A percentile compares a stretch with the other conserved stretches of the same genome.
These are phyloP conservation scores for Polyporus tsugae DNA, from an alignment of 1,284 basidiomycete genomes.

Conservation along the genomic window DNA sequence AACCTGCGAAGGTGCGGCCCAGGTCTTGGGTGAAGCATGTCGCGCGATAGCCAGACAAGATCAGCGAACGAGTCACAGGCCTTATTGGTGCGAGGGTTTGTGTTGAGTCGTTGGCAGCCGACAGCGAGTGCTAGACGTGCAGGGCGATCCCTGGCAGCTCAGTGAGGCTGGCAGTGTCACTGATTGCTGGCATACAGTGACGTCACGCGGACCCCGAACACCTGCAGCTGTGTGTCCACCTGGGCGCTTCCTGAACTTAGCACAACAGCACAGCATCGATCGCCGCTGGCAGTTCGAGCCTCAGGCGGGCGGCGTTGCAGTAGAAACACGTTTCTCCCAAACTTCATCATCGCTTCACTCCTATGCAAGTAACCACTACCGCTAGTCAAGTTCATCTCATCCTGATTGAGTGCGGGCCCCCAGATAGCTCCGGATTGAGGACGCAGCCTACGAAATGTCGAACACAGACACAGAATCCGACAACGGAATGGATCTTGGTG, in stretches of 20 bases:
- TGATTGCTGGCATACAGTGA: not conserved
- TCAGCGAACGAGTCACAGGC: not conserved
- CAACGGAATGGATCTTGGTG: slow-evolving; percentile 40
- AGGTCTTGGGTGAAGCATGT: not conserved
- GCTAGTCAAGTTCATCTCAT: not conserved
- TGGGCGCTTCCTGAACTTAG: not conserved
- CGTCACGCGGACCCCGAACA: slow-evolving; percentile 3
- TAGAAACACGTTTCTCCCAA: not conserved
- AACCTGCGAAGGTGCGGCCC: not conserved
- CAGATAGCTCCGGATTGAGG: not conserved
- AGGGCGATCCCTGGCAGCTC: not conserved
- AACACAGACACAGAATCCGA: slow-evolving; percentile 26
- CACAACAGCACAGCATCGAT: slow-evolving; percentile 8
- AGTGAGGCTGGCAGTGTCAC: not conserved
- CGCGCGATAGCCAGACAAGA: not conserved
- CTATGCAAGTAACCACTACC: not conserved
- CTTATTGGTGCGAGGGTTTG: not conserved
- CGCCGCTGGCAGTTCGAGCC: not conserved
- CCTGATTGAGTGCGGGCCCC: not conserved
- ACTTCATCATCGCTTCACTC: not conserved
- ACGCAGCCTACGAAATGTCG: slow-evolving; percentile 5
- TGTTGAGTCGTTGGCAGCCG: not conserved
- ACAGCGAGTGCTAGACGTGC: not conserved
- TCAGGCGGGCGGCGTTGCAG: too few relatives aligned
- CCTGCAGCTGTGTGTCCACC: slow-evolving; percentile 2